A percentile compares a stretch with the other conserved stretches of the same genome.
Conservation (phyloP, 164 flowering plant genomes). For the Vitis cinerea region DNA sequence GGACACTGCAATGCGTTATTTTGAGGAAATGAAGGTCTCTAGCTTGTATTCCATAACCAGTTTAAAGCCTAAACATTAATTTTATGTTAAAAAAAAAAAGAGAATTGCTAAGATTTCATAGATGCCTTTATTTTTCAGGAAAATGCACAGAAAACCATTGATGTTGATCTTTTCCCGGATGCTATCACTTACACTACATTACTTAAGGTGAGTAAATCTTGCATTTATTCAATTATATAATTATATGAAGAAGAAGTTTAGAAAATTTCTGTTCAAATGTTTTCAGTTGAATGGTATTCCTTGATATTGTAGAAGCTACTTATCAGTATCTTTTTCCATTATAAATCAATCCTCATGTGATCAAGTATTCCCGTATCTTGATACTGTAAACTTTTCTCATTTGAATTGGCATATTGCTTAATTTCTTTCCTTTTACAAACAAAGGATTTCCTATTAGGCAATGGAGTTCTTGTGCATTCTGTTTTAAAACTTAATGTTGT, state of each 20-base stretch:
- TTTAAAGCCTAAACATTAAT: constrained; percentile 36
- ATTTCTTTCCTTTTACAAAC: neutral
- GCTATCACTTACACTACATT: constrained; percentile 63
- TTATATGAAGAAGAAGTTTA: neutral
- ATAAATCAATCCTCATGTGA: neutral
- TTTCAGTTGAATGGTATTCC: too few relatives aligned
- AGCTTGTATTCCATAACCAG: constrained; percentile 45
- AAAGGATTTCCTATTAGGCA: neutral
- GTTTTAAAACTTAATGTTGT: neutral
- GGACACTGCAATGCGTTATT: constrained; percentile 51
- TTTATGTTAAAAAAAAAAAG: constrained; percentile 3
- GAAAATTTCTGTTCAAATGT: neutral
- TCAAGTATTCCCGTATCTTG: neutral
- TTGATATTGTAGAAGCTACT: too few relatives aligned
- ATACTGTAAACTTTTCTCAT: neutral
- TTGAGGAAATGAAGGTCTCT: constrained; percentile 75
- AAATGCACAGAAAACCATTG: constrained; percentile 27
- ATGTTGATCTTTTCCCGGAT: constrained; percentile 51
- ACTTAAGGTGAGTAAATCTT: constrained; percentile 47
- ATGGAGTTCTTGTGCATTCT: neutral
- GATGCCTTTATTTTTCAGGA: constrained; percentile 40
- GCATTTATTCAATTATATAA: neutral
- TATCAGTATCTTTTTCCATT: neutral
- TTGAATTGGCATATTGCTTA: neutral
- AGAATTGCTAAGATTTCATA: constrained; percentile 7